These are phyloP conservation scores for Agaricus subrufescens DNA, from an alignment of 768 basidiomycete genomes.

Conservation along the genomic window DNA sequence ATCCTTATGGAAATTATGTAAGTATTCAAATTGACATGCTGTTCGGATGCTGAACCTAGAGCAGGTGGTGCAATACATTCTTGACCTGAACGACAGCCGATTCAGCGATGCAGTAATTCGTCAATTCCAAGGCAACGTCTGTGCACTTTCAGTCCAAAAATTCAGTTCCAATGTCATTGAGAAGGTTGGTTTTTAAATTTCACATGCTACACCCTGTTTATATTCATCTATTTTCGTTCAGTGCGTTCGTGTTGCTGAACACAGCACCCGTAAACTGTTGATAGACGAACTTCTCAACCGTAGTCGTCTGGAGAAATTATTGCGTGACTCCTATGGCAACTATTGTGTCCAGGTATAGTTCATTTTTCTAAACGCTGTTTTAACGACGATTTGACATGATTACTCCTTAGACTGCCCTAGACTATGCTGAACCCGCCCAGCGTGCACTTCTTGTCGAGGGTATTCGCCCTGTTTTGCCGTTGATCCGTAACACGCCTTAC, in stretches of 20 bases:
- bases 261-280: conserved; percentile 87
- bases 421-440: conserved; percentile 95
- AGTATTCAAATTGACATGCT: conserved; percentile 19
- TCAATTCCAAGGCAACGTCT: conserved; percentile 96
- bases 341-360: conserved; percentile 79
- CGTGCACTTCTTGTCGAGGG: conserved; percentile 91
- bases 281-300: conserved; percentile 95
- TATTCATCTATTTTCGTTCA: conserved; percentile 17
- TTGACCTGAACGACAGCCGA: conserved; percentile 96
- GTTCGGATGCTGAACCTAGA: conserved; percentile 4
- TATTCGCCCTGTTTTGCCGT: conserved; percentile 95
- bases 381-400: not conserved
- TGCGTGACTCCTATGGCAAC: conserved; percentile 95
- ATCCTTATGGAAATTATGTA: conserved; percentile 92
- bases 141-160: conserved; percentile 96
- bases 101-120: conserved; percentile 98
- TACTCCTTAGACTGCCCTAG: conserved; percentile 77
- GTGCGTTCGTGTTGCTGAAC: conserved; percentile 94
- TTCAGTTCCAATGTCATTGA: conserved; percentile 99
- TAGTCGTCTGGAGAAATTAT: conserved; percentile 88
- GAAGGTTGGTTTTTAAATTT: conserved; percentile 49
- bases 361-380: not conserved
- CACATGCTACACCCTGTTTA: not conserved
- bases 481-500: conserved; percentile 98
- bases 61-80: conserved; percentile 96